Evolutionary conservation across 2,329 filamentous ascomycete genomes (phyloP), one percentile per base, ranked within the genome.

Genomic region (Daldinia sp.): DNA sequence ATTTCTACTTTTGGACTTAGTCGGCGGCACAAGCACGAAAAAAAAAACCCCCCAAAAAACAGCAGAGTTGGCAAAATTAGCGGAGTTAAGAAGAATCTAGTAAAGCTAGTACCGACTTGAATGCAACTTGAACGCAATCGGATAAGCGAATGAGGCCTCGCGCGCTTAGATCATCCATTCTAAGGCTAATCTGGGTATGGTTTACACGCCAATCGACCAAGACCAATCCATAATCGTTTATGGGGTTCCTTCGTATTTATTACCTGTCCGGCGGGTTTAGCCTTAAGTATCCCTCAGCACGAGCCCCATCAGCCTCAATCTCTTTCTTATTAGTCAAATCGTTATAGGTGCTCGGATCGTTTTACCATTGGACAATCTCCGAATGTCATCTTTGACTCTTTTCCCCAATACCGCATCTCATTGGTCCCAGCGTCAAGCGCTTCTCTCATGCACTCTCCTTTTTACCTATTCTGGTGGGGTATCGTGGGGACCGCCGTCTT

Each of bases 171-270:
- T 59, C 50, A 61, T 58, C 49, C 49, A 48, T 61, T 19, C 37
- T 43, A 53, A 6, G 25, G 50, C 23, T 30, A 27, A 50, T 54
- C 29, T 50, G 34, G 35, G 41, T n/a, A 51, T 37, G 21, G 41
- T 9, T 21, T 50, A 54, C 50, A 25, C 41, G 41, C 61, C 64
- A 67, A 61, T 67, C 17, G 53, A 58, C 29, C 29, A 35, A 34
- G 19, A 29, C n/a, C n/a, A 11, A 58, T 48, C 51, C 32, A 23
- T 48, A 51, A 32, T 19, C 37, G 41, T 34, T 32, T 53, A 58
- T 53, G 34, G 27, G 37, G 25, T 52, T 45, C 39, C 53, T 61
- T 64, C 64, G 64, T 67, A 64, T 67, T n/a, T 67, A 55, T 59
- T 56, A 45, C 39, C 39, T 45, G 39, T 21, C 15, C 23, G 13